Base-by-base conservation (phyloP, 345 rosid species). In the Eucalyptus cloeziana region DNA sequence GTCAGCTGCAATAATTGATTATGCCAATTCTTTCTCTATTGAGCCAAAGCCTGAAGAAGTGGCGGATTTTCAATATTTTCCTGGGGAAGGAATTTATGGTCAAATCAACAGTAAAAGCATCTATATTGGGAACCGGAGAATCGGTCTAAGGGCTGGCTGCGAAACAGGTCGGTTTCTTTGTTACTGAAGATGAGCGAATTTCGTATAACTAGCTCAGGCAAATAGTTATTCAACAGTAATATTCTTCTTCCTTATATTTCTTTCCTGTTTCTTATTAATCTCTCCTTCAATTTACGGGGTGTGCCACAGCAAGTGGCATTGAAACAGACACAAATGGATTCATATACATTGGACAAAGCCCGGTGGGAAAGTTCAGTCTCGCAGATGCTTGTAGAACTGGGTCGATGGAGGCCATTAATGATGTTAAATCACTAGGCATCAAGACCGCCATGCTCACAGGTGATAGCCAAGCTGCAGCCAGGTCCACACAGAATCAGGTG, bases 1-100 rank as follows among this genome's bases (percentile, higher is more conserved):
- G 97, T 97, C 99, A 86, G 89, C 93, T 86, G 97, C 97, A 54
- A 92, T 97, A 49, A 94, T 97, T 43, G 96, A 94, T 37, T 92
- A 93, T 88, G 98, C 92, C 79, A 93, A 90, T 90, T 92, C 93
- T 12, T 87, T 81, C 86, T 95, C 94, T 33, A 58, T 95, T 17
- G 94, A 95, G 89, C 95, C 97, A 49, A 94, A 91, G 33, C 97
- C 96, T 51, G 97, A 94, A 54, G 87, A 89, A 4, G 98, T 97
- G 4, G 94, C 90, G 86, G 95, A 96, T 8, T 97, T 91, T 88
- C 93, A 94, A 27, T 96, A 94, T 90, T 95, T 93, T 86, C 98
- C 98, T 0, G 99, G 99, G 67, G 96, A 97, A 95, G 99, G 98
- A 30, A 93, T 95, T 43, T 91, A 54, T 50, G 99, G 99, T 2